Conservation (phyloP, 2,329 filamentous ascomycete genomes). For the Plectosphaerella cucumerina region DNA sequence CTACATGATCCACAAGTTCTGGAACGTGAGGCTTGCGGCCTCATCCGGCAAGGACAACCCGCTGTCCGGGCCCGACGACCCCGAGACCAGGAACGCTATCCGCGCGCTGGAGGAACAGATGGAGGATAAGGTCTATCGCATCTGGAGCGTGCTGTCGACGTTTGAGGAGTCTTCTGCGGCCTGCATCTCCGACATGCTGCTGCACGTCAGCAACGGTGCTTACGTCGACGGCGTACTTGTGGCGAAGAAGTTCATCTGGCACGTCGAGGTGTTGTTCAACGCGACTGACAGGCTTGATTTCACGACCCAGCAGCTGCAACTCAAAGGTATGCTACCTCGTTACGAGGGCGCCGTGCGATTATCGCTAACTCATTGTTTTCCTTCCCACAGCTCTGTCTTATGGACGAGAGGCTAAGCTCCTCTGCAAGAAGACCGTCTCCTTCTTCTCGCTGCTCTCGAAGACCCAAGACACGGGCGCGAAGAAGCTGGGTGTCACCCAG, state of each 20-base stretch:
- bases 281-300: conserved; percentile 82
- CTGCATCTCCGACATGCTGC: conserved; percentile 97
- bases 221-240: conserved; percentile 94
- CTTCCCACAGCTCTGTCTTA: conserved; percentile 70
- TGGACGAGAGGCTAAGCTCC: conserved; percentile 89
- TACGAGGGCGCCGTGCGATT: background rate
- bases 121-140: conserved; percentile 96
- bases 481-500: conserved; percentile 93
- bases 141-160: conserved; percentile 95
- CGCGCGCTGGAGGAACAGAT: conserved; percentile 86
- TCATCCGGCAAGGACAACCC: conserved; percentile 47
- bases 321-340: conserved; percentile 64
- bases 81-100: conserved; percentile 68
- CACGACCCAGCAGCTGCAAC: conserved; percentile 62
- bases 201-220: conserved; percentile 96
- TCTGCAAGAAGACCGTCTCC: conserved; percentile 99
- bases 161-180: conserved; percentile 98
- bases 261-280: conserved; percentile 88
- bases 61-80: conserved; percentile 41
- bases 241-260: conserved; percentile 92
- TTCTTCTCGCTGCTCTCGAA: conserved; percentile 96
- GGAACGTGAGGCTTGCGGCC: conserved; percentile 85
- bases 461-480: conserved; percentile 84
- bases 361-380: conserved; percentile 8
- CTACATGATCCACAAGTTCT: conserved; percentile 99